phyloP scores from a whole-genome alignment of 164 flowering plant species.

The Malania oleifera region DNA sequence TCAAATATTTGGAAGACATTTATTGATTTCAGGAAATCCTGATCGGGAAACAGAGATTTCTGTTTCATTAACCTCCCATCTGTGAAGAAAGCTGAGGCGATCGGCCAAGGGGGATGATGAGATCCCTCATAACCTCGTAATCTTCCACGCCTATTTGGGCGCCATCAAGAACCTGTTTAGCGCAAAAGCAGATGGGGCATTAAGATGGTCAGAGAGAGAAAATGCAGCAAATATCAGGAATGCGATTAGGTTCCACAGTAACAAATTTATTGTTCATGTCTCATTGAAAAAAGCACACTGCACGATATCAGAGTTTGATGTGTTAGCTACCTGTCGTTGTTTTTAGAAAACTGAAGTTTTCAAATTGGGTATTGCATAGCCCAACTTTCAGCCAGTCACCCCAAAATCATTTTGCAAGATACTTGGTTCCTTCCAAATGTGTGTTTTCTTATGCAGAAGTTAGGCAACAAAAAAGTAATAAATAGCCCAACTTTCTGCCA shows the following conservation, averaged over 20 bases:
- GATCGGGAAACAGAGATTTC: neutral
- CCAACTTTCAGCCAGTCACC: neutral
- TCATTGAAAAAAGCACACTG: neutral
- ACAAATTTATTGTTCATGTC: too few species aligned
- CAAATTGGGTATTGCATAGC: neutral
- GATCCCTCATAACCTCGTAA: conserved; percentile 70
- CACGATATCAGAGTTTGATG: neutral
- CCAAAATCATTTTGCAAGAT: too few species aligned
- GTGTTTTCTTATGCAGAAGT: neutral
- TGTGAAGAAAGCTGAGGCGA: conserved; percentile 63
- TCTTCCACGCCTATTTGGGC: conserved; percentile 61
- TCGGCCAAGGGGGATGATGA: conserved; percentile 71
- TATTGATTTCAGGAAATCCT: too few species aligned
- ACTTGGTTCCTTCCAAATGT: too few species aligned
- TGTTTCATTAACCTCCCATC: conserved; percentile 50
- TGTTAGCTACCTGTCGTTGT: neutral
- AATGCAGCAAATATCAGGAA: too few species aligned
- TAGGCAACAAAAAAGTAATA: neutral
- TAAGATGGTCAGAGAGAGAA: too few species aligned
- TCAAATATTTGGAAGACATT: too few species aligned
- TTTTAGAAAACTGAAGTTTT: neutral
- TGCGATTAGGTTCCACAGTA: too few species aligned
- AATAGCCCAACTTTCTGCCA: neutral
- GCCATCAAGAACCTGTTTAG: conserved; percentile 54
- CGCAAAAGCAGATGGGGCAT: too few species aligned